phyloP scores from a whole-genome alignment of 345 rosid genomes.

The Citrus inodora region DNA sequence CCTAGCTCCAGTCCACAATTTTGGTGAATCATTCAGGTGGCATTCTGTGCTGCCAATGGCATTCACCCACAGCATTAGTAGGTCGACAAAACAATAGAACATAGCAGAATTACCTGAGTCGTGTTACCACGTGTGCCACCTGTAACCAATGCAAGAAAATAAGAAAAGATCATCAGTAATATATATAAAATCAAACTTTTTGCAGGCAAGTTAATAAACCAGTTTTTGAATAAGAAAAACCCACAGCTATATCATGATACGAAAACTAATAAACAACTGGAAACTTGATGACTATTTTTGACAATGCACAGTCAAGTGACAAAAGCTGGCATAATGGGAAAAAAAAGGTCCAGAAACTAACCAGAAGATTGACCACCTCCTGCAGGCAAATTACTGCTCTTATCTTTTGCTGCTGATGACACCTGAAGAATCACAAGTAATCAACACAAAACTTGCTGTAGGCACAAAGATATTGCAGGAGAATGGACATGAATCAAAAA shows the following conservation, averaged over 20 bases:
- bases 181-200: neutral
- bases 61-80: neutral
- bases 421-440: conserved; percentile 31
- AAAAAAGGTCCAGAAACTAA: conserved; percentile 26
- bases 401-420: conserved; percentile 41
- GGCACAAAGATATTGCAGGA: neutral
- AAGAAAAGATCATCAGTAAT: neutral
- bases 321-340: neutral
- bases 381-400: conserved; percentile 32
- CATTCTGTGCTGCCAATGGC: neutral
- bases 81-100: neutral
- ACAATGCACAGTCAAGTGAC: neutral
- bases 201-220: neutral
- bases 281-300: neutral
- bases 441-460: neutral
- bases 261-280: neutral
- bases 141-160: conserved; percentile 14
- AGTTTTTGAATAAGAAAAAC: neutral
- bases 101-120: conserved; percentile 38
- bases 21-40: neutral
- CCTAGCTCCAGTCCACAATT: neutral
- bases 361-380: conserved; percentile 60
- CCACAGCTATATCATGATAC: neutral
- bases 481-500: too few relatives aligned
- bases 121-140: conserved; percentile 25